Evolutionary conservation across 169 alveolate species (phyloP).

Genomic region (Plasmodium vinckei): DNA sequence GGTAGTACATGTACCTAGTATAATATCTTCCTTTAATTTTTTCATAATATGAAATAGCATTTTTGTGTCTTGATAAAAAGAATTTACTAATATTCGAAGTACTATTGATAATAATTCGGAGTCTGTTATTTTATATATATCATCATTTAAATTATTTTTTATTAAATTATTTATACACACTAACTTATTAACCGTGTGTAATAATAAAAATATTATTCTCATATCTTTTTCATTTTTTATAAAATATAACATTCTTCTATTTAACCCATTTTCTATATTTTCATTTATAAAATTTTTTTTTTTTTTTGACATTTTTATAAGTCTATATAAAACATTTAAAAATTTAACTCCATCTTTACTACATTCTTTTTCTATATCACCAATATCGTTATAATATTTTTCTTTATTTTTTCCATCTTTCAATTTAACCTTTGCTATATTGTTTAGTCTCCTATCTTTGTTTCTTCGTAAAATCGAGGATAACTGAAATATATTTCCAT

Average conservation of each 20-base stretch:
- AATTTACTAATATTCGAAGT: slow-evolving; percentile 26
- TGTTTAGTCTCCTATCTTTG: too few species aligned
- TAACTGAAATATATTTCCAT: too few species aligned
- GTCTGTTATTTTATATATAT: slow-evolving; percentile 35
- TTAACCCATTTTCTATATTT: slow-evolving; percentile 18
- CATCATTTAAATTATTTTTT: not conserved
- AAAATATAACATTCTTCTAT: slow-evolving; percentile 1
- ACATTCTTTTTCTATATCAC: not conserved
- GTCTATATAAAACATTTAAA: not conserved
- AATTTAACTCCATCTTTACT: not conserved
- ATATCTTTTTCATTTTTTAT: slow-evolving; percentile 23
- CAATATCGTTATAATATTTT: too few species aligned
- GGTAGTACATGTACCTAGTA: slow-evolving; percentile 29
- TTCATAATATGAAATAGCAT: slow-evolving; percentile 7
- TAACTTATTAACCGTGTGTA: slow-evolving; percentile 41
- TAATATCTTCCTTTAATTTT: slow-evolving; percentile 31
- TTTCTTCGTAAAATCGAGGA: too few species aligned
- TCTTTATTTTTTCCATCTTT: too few species aligned
- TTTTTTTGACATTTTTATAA: too few species aligned
- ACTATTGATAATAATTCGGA: slow-evolving; percentile 50
- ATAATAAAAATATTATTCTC: slow-evolving; percentile 32
- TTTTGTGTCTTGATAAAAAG: slow-evolving; percentile 6
- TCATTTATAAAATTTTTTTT: slow-evolving; percentile 8
- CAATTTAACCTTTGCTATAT: too few species aligned
- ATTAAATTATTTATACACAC: slow-evolving; percentile 40